Evolutionary conservation across 148 eudicot genomes (phyloP).

Genomic region (Rhododendron williamsianum): DNA sequence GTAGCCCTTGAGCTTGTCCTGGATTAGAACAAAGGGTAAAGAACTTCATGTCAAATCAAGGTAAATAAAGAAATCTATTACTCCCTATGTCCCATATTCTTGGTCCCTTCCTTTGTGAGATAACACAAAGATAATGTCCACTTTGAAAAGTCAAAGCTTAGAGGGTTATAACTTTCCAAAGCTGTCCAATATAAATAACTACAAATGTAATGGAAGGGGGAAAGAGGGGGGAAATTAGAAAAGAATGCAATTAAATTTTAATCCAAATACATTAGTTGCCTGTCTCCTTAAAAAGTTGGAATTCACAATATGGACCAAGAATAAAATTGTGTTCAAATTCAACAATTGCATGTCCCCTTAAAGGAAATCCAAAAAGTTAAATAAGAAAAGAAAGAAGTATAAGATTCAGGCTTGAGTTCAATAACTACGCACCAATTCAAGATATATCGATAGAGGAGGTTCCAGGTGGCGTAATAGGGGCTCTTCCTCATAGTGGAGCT

Average conservation of each 20-base stretch:
- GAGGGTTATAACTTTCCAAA: not conserved
- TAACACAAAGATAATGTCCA: not conserved
- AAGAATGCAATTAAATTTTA: not conserved
- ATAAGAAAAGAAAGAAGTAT: not conserved
- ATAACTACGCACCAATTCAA: slow-evolving; percentile 66
- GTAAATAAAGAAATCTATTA: not conserved
- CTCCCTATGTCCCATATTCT: not conserved
- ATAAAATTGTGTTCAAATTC: not conserved
- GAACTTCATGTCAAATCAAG: slow-evolving; percentile 12
- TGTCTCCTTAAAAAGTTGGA: not conserved
- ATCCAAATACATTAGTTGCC: not conserved
- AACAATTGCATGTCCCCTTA: not conserved
- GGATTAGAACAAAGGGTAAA: slow-evolving; percentile 16
- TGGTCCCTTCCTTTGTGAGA: not conserved
- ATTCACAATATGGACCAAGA: not conserved
- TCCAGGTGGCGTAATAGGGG: slow-evolving; percentile 92
- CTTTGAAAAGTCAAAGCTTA: not conserved
- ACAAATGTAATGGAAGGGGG: not conserved
- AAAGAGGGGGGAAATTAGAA: not conserved
- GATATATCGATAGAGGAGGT: slow-evolving; percentile 95
- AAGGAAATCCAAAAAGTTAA: not conserved
- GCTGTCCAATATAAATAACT: not conserved
- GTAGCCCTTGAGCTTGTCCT: slow-evolving; percentile 93
- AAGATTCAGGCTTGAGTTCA: not conserved
- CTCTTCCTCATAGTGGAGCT: slow-evolving; percentile 68